Evolutionary conservation across 495 filamentous ascomycete genomes (phyloP).

Genomic region (Penicillium egyptiacum): DNA sequence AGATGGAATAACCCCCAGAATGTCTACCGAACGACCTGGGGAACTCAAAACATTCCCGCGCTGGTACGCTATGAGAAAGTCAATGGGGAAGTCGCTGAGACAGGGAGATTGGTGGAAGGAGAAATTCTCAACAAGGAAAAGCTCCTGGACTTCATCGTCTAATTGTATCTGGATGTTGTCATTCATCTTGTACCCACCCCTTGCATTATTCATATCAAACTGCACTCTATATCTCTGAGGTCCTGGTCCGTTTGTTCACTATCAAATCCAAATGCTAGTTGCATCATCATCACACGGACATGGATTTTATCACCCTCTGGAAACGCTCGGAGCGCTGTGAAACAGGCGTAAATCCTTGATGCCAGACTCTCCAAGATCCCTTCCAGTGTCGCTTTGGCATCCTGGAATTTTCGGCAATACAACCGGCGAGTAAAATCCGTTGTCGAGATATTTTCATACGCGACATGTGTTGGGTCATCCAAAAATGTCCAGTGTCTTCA

Average conservation of each 20-base stretch:
- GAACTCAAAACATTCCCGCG: constrained; percentile 26
- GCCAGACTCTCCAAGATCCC: no score
- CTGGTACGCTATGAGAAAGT: constrained; percentile 32
- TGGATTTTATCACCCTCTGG: not conserved
- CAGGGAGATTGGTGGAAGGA: constrained; percentile 27
- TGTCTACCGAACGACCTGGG: constrained; percentile 31
- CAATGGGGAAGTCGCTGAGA: constrained; percentile 28
- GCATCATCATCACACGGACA: not conserved
- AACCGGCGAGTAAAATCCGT: no score
- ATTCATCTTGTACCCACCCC: not conserved
- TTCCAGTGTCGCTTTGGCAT: no score
- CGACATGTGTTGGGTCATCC: no score
- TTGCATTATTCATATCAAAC: not conserved
- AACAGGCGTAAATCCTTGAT: not conserved
- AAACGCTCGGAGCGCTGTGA: no score
- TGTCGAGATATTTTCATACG: no score
- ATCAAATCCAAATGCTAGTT: not conserved
- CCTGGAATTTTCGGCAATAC: no score
- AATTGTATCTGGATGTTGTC: not conserved
- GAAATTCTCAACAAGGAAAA: constrained; percentile 32
- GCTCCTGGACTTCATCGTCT: constrained; percentile 14
- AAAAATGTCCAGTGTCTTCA: no score
- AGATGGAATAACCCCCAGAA: constrained; percentile 35
- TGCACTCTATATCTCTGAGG: not conserved
- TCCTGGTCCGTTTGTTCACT: not conserved